A percentile compares a stretch with the other conserved stretches of the same genome.
These are phyloP conservation scores for Smithsoniella earleae DNA, from an alignment of 163 green algal species.

Conservation along the genomic window DNA sequence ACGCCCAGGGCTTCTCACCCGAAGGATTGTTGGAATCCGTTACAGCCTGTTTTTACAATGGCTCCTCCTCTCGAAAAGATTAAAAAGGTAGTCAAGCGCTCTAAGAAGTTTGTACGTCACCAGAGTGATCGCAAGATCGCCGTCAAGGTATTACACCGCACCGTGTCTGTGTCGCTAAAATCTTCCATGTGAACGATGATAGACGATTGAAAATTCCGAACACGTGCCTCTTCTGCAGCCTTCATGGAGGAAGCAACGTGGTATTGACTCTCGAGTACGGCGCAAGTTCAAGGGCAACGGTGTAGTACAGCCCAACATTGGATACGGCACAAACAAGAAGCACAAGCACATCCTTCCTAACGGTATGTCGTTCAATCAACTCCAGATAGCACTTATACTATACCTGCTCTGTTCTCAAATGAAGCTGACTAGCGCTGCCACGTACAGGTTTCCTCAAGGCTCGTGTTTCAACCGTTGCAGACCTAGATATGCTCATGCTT, in stretches of 20 bases:
- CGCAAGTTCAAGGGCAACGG: constrained; percentile 94
- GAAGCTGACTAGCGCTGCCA: not conserved
- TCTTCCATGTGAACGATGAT: too few species aligned
- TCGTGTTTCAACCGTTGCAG: constrained; percentile 83
- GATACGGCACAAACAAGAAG: constrained; percentile 95
- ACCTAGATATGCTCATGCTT: constrained; percentile 98
- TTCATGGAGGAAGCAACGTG: constrained; percentile 86
- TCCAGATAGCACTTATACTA: not conserved
- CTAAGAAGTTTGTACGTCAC: constrained; percentile 82
- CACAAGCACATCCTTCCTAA: constrained; percentile 82
- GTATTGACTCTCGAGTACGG: constrained; percentile 88
- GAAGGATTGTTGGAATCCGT: too few species aligned
- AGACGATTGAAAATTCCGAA: too few species aligned
- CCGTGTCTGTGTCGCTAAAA: too few species aligned
- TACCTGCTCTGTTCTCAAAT: not conserved
- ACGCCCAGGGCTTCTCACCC: too few species aligned
- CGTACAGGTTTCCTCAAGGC: constrained; percentile 79
- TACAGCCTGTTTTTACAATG: too few species aligned
- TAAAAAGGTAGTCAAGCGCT: constrained; percentile 86
- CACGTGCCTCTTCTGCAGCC: constrained; percentile 42
- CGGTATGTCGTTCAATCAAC: constrained; percentile 44
- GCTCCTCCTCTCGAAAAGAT: constrained; percentile 81
- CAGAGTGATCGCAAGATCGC: constrained; percentile 83
- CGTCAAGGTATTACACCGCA: constrained; percentile 74
- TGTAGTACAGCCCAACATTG: constrained; percentile 91